Conservation (phyloP, 2,329 filamentous ascomycete species). For the Xylogone sp. region DNA sequence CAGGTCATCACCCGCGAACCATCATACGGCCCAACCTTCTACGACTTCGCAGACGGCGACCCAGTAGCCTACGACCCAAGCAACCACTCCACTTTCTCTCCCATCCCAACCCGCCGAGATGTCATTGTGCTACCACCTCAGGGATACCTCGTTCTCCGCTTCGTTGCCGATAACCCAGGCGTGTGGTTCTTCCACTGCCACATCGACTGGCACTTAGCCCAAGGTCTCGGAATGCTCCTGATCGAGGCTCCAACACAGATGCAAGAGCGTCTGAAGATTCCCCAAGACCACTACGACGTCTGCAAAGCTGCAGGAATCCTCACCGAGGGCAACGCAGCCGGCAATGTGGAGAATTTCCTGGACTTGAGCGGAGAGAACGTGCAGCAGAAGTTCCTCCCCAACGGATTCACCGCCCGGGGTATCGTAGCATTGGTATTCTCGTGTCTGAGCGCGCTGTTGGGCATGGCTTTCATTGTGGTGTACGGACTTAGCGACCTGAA, state of each 20-base stretch:
- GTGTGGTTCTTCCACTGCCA: slow-evolving; percentile 30
- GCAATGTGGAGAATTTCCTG: slow-evolving; percentile 59
- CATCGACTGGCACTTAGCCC: slow-evolving; percentile 48
- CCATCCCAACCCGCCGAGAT: slow-evolving; percentile 48
- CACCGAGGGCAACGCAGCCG: slow-evolving; percentile 69
- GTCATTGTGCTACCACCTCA: slow-evolving; percentile 39
- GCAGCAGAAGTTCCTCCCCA: slow-evolving; percentile 20
- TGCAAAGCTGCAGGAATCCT: slow-evolving; percentile 52
- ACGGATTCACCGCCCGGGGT: slow-evolving; percentile 24
- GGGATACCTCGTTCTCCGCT: slow-evolving; percentile 23
- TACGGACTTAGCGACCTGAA: slow-evolving; percentile 6
- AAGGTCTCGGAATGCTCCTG: slow-evolving; percentile 36
- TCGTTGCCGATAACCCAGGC: slow-evolving; percentile 23
- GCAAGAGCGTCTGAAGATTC: slow-evolving; percentile 47
- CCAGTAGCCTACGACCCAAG: not conserved
- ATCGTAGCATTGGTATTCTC: slow-evolving; percentile 28
- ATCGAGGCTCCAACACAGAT: slow-evolving; percentile 26
- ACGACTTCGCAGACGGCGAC: slow-evolving; percentile 21
- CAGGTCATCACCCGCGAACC: slow-evolving; percentile 41
- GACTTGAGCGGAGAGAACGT: slow-evolving; percentile 52
- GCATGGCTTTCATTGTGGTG: slow-evolving; percentile 19
- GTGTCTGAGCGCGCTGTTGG: slow-evolving; percentile 22
- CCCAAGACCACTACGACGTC: slow-evolving; percentile 50
- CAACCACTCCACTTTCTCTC: slow-evolving; percentile 2
- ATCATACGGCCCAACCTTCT: slow-evolving; percentile 33